These are phyloP conservation scores for Fusarium illudens DNA, from an alignment of 2,329 filamentous ascomycete species.

Conservation along the genomic window DNA sequence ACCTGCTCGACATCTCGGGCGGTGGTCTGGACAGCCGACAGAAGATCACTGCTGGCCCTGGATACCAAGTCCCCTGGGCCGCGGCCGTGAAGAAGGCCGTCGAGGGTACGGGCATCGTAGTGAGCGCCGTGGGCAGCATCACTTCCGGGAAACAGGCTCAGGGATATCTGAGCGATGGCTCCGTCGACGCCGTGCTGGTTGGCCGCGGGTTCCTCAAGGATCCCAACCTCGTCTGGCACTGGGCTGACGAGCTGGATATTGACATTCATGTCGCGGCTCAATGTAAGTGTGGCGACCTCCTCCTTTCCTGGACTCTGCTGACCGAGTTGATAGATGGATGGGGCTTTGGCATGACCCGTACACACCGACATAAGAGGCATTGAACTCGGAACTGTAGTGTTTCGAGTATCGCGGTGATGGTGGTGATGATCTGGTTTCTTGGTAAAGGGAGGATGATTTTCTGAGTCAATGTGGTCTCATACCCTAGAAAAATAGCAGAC, in stretches of 20 bases:
- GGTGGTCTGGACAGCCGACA: slow-evolving; percentile 70
- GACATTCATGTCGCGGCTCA: slow-evolving; percentile 54
- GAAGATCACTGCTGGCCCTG: slow-evolving; percentile 66
- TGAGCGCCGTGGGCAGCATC: slow-evolving; percentile 57
- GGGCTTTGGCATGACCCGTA: slow-evolving; percentile 39
- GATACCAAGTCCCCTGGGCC: slow-evolving; percentile 75
- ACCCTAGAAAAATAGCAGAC: neutral
- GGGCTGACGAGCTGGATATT: slow-evolving; percentile 60
- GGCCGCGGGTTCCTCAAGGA: slow-evolving; percentile 65
- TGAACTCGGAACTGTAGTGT: neutral
- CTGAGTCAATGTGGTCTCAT: neutral
- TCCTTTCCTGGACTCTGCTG: neutral
- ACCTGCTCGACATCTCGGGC: slow-evolving; percentile 75
- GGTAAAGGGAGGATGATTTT: neutral
- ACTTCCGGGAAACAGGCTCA: slow-evolving; percentile 54
- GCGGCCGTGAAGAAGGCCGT: slow-evolving; percentile 72
- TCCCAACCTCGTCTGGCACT: slow-evolving; percentile 61
- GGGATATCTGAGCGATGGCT: slow-evolving; percentile 53
- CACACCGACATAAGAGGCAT: slow-evolving; percentile 36
- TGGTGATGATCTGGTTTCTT: neutral
- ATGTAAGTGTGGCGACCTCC: slow-evolving; percentile 26
- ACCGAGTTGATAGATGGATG: slow-evolving; percentile 34
- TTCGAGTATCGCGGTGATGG: neutral
- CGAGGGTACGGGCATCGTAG: slow-evolving; percentile 58
- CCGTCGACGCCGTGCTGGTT: slow-evolving; percentile 57